phyloP scores from a whole-genome alignment of 1,284 basidiomycete genomes.

The Flammula alnicola region DNA sequence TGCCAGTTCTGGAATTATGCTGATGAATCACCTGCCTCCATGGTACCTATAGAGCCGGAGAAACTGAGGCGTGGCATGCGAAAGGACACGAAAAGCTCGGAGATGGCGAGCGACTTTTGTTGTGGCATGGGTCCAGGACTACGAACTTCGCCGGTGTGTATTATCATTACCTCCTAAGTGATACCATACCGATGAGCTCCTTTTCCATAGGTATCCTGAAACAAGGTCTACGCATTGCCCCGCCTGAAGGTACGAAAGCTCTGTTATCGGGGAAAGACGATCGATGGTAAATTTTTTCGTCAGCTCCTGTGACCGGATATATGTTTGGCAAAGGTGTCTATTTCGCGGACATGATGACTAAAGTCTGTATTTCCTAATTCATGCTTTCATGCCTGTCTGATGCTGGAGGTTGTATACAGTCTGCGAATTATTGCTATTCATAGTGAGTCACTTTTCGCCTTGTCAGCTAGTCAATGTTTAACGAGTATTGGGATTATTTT shows the following conservation, averaged over 20 bases:
- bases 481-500: not conserved
- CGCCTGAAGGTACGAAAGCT: slow-evolving; percentile 17
- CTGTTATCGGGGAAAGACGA: not conserved
- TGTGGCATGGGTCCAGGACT: slow-evolving; percentile 17
- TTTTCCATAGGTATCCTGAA: slow-evolving; percentile 14
- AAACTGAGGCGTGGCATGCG: slow-evolving; percentile 13
- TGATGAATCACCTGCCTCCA: not conserved
- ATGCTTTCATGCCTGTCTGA: not conserved
- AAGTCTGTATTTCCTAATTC: not conserved
- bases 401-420: not conserved
- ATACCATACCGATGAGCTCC: not conserved
- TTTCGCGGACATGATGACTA: slow-evolving; percentile 17
- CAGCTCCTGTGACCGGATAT: slow-evolving; percentile 14
- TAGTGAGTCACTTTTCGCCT: not conserved
- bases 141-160: slow-evolving; percentile 14
- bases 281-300: not conserved
- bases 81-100: slow-evolving; percentile 1
- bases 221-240: slow-evolving; percentile 16
- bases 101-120: slow-evolving; percentile 9
- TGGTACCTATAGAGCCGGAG: slow-evolving; percentile 10
- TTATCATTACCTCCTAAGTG: not conserved
- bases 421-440: slow-evolving; percentile 13
- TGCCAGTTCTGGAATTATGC: not conserved
- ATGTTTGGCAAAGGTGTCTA: slow-evolving; percentile 19
- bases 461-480: not conserved